phyloP scores from a whole-genome alignment of 768 basidiomycete species.

The Kwoniella botswanensis region DNA sequence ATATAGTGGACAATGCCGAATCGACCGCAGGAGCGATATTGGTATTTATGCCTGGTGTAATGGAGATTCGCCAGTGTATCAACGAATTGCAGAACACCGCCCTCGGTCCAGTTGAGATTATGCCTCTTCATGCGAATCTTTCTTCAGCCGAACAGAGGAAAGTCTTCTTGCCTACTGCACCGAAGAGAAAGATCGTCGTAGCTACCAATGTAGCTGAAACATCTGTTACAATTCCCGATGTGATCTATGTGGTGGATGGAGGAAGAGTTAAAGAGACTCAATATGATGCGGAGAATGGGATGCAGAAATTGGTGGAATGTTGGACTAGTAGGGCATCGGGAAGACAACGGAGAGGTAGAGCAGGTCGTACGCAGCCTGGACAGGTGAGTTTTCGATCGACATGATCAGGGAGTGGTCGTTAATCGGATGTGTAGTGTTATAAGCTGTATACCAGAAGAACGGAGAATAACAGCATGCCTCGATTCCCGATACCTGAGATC shows the following conservation, averaged over 20 bases:
- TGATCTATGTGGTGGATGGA: slow-evolving; percentile 80
- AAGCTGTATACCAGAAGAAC: slow-evolving; percentile 81
- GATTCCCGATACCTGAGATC: slow-evolving; percentile 85
- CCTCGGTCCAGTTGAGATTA: slow-evolving; percentile 55
- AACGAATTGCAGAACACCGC: slow-evolving; percentile 62
- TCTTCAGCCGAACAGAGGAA: slow-evolving; percentile 79
- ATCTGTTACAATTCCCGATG: slow-evolving; percentile 87
- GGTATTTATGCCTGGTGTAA: slow-evolving; percentile 88
- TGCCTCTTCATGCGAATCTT: slow-evolving; percentile 88
- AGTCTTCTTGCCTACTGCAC: slow-evolving; percentile 69
- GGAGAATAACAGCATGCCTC: slow-evolving; percentile 68
- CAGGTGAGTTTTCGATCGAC: slow-evolving; percentile 33
- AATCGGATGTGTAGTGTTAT: slow-evolving; percentile 64
- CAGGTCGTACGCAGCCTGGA: slow-evolving; percentile 73
- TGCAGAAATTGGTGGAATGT: slow-evolving; percentile 77
- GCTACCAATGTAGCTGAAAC: slow-evolving; percentile 86
- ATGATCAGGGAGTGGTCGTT: no score
- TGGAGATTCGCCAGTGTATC: slow-evolving; percentile 80
- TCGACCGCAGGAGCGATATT: slow-evolving; percentile 70
- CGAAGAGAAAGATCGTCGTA: slow-evolving; percentile 78
- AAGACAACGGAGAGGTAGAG: slow-evolving; percentile 82
- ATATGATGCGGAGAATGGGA: slow-evolving; percentile 70
- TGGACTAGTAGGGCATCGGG: slow-evolving; percentile 73
- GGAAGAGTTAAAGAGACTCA: slow-evolving; percentile 86
- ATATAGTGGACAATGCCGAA: slow-evolving; percentile 65